These are phyloP conservation scores for Cavenderia fasciculata DNA, from an alignment of 78 protist genomes.

Conservation along the genomic window DNA sequence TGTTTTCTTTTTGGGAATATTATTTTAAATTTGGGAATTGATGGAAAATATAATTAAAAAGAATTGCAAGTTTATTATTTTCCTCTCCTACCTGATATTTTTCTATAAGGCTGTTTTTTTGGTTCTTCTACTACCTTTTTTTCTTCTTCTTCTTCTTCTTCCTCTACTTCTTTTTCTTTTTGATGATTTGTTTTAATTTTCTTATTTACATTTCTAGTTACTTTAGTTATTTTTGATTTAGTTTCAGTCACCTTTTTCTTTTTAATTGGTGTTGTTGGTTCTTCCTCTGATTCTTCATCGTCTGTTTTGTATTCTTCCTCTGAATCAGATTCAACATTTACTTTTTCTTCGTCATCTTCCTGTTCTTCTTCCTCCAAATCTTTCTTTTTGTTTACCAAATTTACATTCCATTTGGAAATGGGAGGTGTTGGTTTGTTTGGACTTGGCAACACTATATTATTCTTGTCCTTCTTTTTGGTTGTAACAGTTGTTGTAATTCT, in stretches of 20 bases:
- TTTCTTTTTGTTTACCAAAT: not conserved
- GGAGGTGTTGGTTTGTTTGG: not conserved
- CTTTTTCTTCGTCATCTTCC: not conserved
- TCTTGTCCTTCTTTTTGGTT: too few relatives aligned
- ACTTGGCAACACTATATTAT: too few relatives aligned
- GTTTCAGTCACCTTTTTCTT: not conserved
- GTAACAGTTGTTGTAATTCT: not conserved
- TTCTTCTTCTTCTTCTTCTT: not conserved
- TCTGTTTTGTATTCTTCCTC: not conserved
- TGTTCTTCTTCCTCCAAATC: not conserved
- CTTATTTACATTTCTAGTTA: not conserved
- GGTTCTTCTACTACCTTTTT: conserved; percentile 3
- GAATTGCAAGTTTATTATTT: not conserved
- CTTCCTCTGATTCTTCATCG: not conserved
- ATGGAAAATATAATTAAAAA: too few relatives aligned
- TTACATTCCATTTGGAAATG: not conserved
- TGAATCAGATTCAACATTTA: not conserved
- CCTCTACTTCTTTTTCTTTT: not conserved
- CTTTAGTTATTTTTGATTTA: not conserved
- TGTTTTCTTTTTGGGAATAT: too few relatives aligned
- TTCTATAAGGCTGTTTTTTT: too few relatives aligned
- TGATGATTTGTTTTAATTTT: not conserved
- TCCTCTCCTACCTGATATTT: not conserved
- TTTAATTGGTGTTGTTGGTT: not conserved
- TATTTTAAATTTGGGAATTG: too few relatives aligned